Percentiles rank a stretch among this genome's conserved stretches.
Evolutionary conservation across 495 filamentous ascomycete species (phyloP).

Genomic region (Xylaria bambusicola): DNA sequence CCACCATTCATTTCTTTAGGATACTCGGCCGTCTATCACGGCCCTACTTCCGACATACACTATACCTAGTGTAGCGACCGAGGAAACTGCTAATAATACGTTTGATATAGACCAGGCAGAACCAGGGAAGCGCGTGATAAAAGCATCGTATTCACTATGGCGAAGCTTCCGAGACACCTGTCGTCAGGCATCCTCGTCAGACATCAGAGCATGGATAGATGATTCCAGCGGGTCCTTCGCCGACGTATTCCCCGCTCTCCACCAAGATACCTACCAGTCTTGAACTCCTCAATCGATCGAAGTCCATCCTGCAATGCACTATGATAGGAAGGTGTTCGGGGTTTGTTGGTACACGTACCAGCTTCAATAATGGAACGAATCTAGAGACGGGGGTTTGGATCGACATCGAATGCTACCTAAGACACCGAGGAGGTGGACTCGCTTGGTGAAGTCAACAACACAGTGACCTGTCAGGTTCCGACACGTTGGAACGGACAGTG

Average conservation of each 20-base stretch:
- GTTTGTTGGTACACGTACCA: not conserved
- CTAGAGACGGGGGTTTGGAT: not conserved
- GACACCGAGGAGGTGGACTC: not conserved
- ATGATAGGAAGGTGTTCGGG: conserved; percentile 9
- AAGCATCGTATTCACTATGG: not conserved
- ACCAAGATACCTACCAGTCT: not conserved
- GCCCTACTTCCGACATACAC: conserved; percentile 7
- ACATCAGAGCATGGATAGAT: too few species aligned
- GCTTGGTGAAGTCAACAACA: not conserved
- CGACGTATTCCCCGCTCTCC: not conserved
- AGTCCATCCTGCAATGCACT: conserved; percentile 7
- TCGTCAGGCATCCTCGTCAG: too few species aligned
- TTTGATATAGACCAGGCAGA: not conserved
- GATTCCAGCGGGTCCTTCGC: not conserved
- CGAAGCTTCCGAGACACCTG: not conserved
- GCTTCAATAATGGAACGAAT: not conserved
- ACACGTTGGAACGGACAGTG: conserved; percentile 10
- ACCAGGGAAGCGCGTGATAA: not conserved
- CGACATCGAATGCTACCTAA: not conserved
- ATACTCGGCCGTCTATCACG: not conserved
- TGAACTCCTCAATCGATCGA: not conserved
- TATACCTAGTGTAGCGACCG: not conserved
- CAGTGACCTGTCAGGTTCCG: conserved; percentile 7
- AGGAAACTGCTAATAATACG: not conserved
- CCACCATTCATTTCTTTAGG: conserved; percentile 6